A percentile compares a stretch with the other conserved stretches of the same genome.
Conservation (phyloP, 805 yeast species). For the Wickerhamiella spandovensis region DNA sequence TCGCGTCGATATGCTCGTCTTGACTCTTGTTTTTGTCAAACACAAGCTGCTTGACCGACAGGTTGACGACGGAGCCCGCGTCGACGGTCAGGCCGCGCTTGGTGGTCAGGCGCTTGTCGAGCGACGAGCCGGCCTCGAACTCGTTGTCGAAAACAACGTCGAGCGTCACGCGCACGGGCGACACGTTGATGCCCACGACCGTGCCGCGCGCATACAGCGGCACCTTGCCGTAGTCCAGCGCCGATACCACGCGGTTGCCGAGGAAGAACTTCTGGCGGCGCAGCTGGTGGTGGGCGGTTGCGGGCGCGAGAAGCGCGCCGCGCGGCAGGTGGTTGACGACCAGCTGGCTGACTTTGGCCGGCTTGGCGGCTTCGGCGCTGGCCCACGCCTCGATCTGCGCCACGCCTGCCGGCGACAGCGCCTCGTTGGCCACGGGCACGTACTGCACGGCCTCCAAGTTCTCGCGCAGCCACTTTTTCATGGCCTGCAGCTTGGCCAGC, state of each 20-base stretch:
- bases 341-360: slow-evolving; percentile 36
- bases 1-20: not conserved
- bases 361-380: slow-evolving; percentile 27
- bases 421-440: slow-evolving; percentile 67
- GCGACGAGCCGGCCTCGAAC: slow-evolving; percentile 64
- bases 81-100: slow-evolving; percentile 79
- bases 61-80: slow-evolving; percentile 65
- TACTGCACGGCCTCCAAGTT: slow-evolving; percentile 32
- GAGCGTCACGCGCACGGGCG: slow-evolving; percentile 35
- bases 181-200: slow-evolving; percentile 49
- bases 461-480: slow-evolving; percentile 35
- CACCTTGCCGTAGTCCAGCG: slow-evolving; percentile 77
- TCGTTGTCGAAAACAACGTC: slow-evolving; percentile 77
- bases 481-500: slow-evolving; percentile 26
- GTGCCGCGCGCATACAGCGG: slow-evolving; percentile 84
- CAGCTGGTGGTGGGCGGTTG: slow-evolving; percentile 55
- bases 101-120: slow-evolving; percentile 64
- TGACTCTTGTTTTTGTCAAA: slow-evolving; percentile 52
- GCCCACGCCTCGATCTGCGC: slow-evolving; percentile 51
- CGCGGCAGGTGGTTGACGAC: slow-evolving; percentile 73
- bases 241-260: slow-evolving; percentile 83
- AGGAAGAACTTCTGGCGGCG: slow-evolving; percentile 63
- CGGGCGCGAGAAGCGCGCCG: slow-evolving; percentile 66
- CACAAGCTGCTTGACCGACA: slow-evolving; percentile 60
- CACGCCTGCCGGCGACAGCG: slow-evolving; percentile 54